Percentiles rank a stretch among this genome's conserved stretches.
phyloP scores from a whole-genome alignment of 148 eudicot species.

The Camellia lanceoleosa region DNA sequence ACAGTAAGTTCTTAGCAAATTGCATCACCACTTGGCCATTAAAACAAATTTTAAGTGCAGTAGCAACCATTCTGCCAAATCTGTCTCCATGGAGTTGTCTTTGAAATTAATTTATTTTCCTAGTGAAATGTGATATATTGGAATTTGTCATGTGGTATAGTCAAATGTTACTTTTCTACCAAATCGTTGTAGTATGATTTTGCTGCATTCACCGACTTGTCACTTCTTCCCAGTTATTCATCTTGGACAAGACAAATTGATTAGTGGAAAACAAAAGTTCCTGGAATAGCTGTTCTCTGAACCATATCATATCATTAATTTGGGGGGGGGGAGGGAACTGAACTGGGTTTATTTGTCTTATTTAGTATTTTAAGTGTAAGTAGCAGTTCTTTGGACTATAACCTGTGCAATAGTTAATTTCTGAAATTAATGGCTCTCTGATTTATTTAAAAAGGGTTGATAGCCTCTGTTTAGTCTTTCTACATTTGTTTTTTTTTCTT shows the following conservation, averaged over 20 bases:
- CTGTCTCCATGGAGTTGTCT: background rate
- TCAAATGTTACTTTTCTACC: background rate
- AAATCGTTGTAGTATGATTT: background rate
- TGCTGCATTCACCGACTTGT: background rate
- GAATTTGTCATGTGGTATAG: conserved; percentile 7
- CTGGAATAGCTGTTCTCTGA: background rate
- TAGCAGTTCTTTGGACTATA: background rate
- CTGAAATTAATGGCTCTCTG: background rate
- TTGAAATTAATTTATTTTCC: background rate
- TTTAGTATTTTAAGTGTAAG: background rate
- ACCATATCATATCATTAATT: background rate
- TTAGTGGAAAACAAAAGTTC: background rate
- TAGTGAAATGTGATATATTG: background rate
- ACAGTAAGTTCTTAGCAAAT: background rate
- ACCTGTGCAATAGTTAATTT: background rate
- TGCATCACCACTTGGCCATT: background rate
- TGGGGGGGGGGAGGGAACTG: too few species aligned
- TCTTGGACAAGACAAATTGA: background rate
- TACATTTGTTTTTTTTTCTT: background rate
- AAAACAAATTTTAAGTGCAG: background rate
- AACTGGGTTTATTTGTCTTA: background rate
- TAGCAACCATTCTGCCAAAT: background rate
- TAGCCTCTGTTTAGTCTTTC: background rate
- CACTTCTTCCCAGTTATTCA: background rate
- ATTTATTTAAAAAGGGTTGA: background rate